A percentile compares a stretch with the other conserved stretches of the same genome.
These are phyloP conservation scores for Silene coronaria DNA, from an alignment of 179 eudicot species.

Conservation along the genomic window DNA sequence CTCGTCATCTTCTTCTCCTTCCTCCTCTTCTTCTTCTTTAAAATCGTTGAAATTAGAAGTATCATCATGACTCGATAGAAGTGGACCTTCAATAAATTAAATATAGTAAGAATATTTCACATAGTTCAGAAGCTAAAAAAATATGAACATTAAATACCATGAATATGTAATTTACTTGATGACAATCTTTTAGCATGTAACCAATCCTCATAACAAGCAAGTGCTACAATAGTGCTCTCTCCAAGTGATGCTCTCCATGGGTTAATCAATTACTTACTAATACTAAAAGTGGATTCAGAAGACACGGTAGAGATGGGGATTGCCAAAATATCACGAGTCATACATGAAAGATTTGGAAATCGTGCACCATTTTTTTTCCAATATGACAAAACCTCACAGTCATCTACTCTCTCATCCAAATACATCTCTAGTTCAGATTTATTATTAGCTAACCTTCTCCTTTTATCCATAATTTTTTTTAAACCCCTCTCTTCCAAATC, in stretches of 20 bases:
- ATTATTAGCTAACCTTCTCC: neutral
- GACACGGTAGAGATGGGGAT: too few species aligned
- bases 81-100: too few species aligned
- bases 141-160: neutral
- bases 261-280: conserved; percentile 9
- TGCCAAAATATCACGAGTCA: too few species aligned
- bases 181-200: neutral
- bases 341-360: conserved; percentile 7
- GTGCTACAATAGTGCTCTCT: neutral
- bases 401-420: neutral
- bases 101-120: too few species aligned
- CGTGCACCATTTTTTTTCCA: neutral
- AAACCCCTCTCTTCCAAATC: neutral
- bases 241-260: conserved; percentile 7
- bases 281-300: neutral
- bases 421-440: conserved; percentile 4
- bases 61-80: too few species aligned
- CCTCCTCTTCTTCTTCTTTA: too few species aligned
- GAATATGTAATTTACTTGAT: too few species aligned
- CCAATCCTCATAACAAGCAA: neutral
- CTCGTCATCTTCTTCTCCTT: too few species aligned
- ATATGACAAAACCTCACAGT: neutral
- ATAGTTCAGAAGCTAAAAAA: too few species aligned
- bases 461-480: neutral
- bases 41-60: too few species aligned